These are phyloP conservation scores for Aspergillus fijiensis DNA, from an alignment of 2,329 filamentous ascomycete species.

Conservation along the genomic window DNA sequence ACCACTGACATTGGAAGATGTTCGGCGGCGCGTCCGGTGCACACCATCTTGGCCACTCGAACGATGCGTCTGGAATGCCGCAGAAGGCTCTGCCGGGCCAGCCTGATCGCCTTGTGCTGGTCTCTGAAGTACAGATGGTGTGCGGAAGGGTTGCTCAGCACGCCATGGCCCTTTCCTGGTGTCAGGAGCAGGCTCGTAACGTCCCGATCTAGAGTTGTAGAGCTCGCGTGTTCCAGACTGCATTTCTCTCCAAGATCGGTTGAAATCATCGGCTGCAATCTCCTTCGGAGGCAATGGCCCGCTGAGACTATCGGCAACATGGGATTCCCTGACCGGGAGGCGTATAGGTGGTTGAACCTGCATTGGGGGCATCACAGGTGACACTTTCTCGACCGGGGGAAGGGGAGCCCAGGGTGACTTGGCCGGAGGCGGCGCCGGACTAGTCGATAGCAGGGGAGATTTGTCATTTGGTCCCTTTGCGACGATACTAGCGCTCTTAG, in stretches of 20 bases:
- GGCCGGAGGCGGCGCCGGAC: conserved; percentile 60
- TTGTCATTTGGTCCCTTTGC: conserved; percentile 56
- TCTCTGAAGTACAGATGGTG: conserved; percentile 77
- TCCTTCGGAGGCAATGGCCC: conserved; percentile 65
- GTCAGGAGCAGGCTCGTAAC: conserved; percentile 84
- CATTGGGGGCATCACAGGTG: conserved; percentile 61
- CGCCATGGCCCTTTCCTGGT: conserved; percentile 67
- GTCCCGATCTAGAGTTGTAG: conserved; percentile 92
- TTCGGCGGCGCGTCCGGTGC: conserved; percentile 71
- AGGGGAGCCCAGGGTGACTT: conserved; percentile 92
- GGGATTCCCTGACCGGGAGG: conserved; percentile 56
- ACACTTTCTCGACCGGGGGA: conserved; percentile 78
- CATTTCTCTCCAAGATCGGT: conserved; percentile 77
- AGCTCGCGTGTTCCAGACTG: conserved; percentile 68
- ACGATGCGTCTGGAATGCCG: conserved; percentile 79
- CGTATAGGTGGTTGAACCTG: conserved; percentile 48
- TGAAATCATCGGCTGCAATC: conserved; percentile 92
- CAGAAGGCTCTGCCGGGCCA: conserved; percentile 76
- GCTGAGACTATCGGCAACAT: conserved; percentile 55
- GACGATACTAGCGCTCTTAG: conserved; percentile 45
- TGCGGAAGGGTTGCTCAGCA: conserved; percentile 65
- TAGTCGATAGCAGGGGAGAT: conserved; percentile 48
- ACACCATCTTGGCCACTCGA: conserved; percentile 62
- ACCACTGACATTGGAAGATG: conserved; percentile 88
- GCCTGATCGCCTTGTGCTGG: conserved; percentile 60